phyloP scores from a whole-genome alignment of 108 stramenopile species.

The Skeletonema grethae region DNA sequence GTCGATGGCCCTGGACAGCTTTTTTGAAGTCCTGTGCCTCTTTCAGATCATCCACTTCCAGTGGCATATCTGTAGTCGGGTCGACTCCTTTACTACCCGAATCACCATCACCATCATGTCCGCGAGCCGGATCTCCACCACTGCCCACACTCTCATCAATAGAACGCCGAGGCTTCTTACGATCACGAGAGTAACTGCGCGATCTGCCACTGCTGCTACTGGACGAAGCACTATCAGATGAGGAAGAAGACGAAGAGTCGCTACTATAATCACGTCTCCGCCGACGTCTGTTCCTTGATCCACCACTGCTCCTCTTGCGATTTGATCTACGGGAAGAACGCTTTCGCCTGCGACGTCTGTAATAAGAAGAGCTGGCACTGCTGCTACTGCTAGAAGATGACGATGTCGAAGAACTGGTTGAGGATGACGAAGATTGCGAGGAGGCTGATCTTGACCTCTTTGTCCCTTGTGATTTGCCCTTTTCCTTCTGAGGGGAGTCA shows the following conservation, averaged over 20 bases:
- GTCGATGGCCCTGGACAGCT: slow-evolving; percentile 66
- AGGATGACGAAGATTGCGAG: slow-evolving; percentile 38
- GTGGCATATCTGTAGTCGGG: not conserved
- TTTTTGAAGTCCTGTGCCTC: slow-evolving; percentile 78
- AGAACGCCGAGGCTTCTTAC: slow-evolving; percentile 6
- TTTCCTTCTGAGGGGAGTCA: slow-evolving; percentile 10
- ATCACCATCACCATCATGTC: not conserved
- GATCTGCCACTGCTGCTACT: slow-evolving; percentile 26
- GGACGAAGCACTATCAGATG: slow-evolving; percentile 10
- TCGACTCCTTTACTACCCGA: not conserved
- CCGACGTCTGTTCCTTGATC: slow-evolving; percentile 14
- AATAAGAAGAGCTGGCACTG: slow-evolving; percentile 15
- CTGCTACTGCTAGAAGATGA: slow-evolving; percentile 16
- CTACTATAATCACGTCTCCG: slow-evolving; percentile 27
- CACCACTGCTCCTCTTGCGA: slow-evolving; percentile 15
- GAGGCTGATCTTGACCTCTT: slow-evolving; percentile 25
- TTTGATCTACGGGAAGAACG: slow-evolving; percentile 9
- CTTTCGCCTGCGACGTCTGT: slow-evolving; percentile 6
- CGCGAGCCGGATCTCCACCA: not conserved
- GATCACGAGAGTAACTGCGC: slow-evolving; percentile 10
- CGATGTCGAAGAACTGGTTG: slow-evolving; percentile 34
- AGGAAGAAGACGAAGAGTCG: slow-evolving; percentile 22
- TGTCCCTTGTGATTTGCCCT: slow-evolving; percentile 14
- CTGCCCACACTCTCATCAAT: not conserved
- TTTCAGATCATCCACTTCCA: slow-evolving; percentile 55